Base-by-base conservation (phyloP, 495 filamentous ascomycete species). In the Talaromyces liani region DNA sequence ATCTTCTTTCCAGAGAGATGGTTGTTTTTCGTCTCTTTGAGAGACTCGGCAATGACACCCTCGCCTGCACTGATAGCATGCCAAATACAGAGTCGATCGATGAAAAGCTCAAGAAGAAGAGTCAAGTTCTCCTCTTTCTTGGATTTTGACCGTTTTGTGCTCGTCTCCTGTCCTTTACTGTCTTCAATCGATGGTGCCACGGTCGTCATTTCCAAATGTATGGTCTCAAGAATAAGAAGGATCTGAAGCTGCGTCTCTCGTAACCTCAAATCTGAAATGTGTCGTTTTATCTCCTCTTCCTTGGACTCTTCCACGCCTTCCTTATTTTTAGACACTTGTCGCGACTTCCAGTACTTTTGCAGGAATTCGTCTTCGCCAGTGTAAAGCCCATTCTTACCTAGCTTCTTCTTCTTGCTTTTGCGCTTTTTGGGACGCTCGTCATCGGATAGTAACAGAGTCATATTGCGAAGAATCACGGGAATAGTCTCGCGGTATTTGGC, bases 21-120 rank as follows among this genome's bases (percentile, higher is more conserved):
- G 27, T 67, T 71, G 57, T 67, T 65, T 12, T 61, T 69, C 7
- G 73, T 72, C 29, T 73, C 55, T 58, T 75, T 75, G 25, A 69
- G 64, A 33, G 72, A 68, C 25, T 77, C 73, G 14, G 69, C 64
- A 16, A 72, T 65, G 24, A 63, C 63, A 0, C 79, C 73, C 65
- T 87, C 84, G 41, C 83, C 81, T 34, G 81, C 71, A 27, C 78
- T 77, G 54, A 83, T 84, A n/a, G 92, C 91, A 69, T 97, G 92
- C 95, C 95, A 98, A 45, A 98, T 98, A 70, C 92, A 95, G 24
- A 98, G 79, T 36, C 92, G 85, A 71, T 98, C 95, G 10, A 96
- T 83, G 58, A 96, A 86, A 4, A 96, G 76, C 67, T 98, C 93
- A 7, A 98, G 79, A 22, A 92, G 80, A 1, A 87, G 72, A 27